Evolutionary conservation across 306 rosid genomes (phyloP).

Genomic region (Quercus rubra): DNA sequence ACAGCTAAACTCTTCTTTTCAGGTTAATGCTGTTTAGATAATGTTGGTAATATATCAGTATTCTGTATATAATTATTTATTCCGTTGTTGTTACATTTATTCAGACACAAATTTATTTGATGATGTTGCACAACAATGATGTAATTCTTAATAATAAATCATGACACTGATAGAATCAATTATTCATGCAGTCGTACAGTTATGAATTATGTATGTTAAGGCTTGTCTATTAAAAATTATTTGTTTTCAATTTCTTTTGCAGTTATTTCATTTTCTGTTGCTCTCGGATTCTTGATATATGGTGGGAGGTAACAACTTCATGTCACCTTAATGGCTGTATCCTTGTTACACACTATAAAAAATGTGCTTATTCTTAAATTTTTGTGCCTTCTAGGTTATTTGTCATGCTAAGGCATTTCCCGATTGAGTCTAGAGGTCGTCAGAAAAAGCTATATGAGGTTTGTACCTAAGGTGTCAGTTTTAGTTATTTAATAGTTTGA

Average conservation of each 20-base stretch:
- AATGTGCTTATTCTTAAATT: conserved; percentile 5
- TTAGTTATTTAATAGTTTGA: background rate
- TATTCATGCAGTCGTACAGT: background rate
- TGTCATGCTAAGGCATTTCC: conserved; percentile 67
- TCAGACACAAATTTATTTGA: background rate
- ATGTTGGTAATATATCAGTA: background rate
- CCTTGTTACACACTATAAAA: background rate
- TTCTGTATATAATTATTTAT: background rate
- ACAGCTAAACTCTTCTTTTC: conserved; percentile 64
- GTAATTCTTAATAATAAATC: background rate
- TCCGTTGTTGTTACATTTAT: background rate
- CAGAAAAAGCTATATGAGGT: conserved; percentile 79
- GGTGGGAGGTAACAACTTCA: conserved; percentile 69
- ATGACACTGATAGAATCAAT: background rate
- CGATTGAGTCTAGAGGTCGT: conserved; percentile 81
- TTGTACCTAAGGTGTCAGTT: conserved; percentile 8
- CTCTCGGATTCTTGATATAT: conserved; percentile 69
- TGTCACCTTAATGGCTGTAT: background rate
- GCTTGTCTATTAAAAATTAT: background rate
- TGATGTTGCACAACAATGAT: background rate
- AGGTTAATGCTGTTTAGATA: conserved; percentile 36
- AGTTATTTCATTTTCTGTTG: conserved; percentile 64
- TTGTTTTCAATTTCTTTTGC: conserved; percentile 29
- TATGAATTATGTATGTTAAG: background rate
- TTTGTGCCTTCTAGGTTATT: conserved; percentile 46